Percentiles rank a stretch among this genome's conserved stretches.
These are phyloP conservation scores for Porphyrellus cyaneotinctus DNA, from an alignment of 768 basidiomycete genomes.

Conservation along the genomic window DNA sequence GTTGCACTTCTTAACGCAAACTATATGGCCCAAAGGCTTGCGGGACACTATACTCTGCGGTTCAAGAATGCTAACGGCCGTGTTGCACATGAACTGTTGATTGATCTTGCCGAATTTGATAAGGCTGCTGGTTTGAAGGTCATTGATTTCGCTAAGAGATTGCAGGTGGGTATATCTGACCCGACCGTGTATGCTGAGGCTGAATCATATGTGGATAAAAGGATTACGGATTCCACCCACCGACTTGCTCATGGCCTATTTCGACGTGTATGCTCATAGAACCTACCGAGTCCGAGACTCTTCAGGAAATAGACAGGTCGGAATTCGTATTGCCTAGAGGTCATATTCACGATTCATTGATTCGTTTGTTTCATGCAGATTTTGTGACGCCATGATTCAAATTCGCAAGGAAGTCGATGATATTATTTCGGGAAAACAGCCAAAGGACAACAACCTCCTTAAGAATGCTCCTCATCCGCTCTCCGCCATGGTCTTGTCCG, in stretches of 20 bases:
- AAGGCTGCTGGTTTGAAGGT: constrained; percentile 88
- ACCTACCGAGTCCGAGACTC: constrained; percentile 92
- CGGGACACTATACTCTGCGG: constrained; percentile 77
- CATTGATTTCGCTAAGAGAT: constrained; percentile 91
- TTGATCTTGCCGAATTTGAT: constrained; percentile 95
- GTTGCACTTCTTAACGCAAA: constrained; percentile 92
- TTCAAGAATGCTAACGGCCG: constrained; percentile 89
- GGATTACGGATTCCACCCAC: constrained; percentile 94
- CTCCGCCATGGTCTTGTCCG: constrained; percentile 63
- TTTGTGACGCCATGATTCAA: constrained; percentile 98
- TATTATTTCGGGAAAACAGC: constrained; percentile 80
- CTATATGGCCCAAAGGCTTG: constrained; percentile 90
- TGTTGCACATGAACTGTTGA: constrained; percentile 93
- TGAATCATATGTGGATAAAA: constrained; percentile 23
- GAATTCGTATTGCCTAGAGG: constrained; percentile 5
- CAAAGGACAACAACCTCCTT: constrained; percentile 86
- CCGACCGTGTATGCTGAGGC: not conserved
- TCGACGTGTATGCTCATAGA: constrained; percentile 97
- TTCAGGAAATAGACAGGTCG: constrained; percentile 88
- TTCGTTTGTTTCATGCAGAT: constrained; percentile 41
- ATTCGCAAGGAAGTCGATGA: constrained; percentile 92
- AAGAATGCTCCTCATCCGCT: constrained; percentile 94
- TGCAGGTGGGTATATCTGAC: constrained; percentile 59
- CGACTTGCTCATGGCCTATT: constrained; percentile 98
- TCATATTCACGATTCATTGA: not conserved